Evolutionary conservation across 352 stramenopile species (phyloP).

Genomic region (Pythium pyrilobum): DNA sequence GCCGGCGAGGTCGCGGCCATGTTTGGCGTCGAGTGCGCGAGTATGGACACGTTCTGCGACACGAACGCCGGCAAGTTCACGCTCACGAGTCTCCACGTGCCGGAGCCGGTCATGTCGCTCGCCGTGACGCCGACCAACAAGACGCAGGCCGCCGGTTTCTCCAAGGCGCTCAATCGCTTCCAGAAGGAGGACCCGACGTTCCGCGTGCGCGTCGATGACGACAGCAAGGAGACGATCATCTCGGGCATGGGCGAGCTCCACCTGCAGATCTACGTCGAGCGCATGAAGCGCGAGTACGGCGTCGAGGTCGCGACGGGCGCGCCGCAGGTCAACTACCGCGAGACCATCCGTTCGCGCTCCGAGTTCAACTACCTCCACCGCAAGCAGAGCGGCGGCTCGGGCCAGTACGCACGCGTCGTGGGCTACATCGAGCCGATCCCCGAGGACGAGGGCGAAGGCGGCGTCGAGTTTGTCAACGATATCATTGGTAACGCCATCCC

Average conservation of each 20-base stretch:
- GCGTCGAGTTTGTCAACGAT: constrained; percentile 96
- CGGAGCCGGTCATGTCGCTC: constrained; percentile 97
- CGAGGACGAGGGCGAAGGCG: constrained; percentile 58
- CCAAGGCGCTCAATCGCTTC: constrained; percentile 95
- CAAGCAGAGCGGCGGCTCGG: constrained; percentile 97
- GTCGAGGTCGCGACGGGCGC: constrained; percentile 90
- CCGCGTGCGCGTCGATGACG: constrained; percentile 92
- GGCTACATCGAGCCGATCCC: constrained; percentile 97
- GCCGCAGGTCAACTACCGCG: constrained; percentile 98
- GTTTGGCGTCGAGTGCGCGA: constrained; percentile 99
- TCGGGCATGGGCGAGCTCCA: constrained; percentile 99
- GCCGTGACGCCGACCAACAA: constrained; percentile 95
- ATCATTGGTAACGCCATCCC: constrained; percentile 98
- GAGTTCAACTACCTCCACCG: constrained; percentile 99
- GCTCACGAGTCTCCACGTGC: constrained; percentile 97
- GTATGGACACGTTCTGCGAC: constrained; percentile 97
- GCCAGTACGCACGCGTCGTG: constrained; percentile 96
- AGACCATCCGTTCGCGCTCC: constrained; percentile 91
- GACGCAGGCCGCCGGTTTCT: constrained; percentile 94
- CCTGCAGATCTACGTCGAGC: constrained; percentile 99
- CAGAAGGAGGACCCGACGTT: constrained; percentile 99
- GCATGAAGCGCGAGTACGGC: constrained; percentile 98
- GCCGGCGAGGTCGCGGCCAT: constrained; percentile 97
- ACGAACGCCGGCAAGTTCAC: constrained; percentile 87
- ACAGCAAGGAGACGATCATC: constrained; percentile 99